These are phyloP conservation scores for Ophiostoma montium DNA, from an alignment of 2,329 filamentous ascomycete species.

Conservation along the genomic window DNA sequence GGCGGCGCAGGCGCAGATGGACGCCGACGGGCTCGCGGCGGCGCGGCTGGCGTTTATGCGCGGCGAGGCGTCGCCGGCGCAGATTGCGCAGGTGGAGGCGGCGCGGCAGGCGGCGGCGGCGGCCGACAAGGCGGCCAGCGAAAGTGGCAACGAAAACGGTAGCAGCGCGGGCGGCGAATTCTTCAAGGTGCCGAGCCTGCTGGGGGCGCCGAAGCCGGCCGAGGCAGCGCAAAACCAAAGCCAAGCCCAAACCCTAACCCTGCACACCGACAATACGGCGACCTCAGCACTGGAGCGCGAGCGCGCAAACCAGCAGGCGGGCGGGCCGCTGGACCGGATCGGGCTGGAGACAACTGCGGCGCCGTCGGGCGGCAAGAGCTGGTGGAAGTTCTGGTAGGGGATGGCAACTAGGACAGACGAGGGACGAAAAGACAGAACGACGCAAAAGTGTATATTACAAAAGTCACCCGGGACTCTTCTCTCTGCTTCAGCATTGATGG, in stretches of 20 bases:
- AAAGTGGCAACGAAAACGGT: conserved; percentile 11
- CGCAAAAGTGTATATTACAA: background rate
- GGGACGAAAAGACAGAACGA: background rate
- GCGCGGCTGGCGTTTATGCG: conserved; percentile 48
- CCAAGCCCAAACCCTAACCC: conserved; percentile 19
- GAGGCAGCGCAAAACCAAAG: conserved; percentile 15
- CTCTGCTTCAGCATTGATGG: background rate
- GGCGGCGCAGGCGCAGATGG: conserved; percentile 38
- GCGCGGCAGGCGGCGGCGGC: conserved; percentile 32
- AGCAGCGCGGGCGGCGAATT: conserved; percentile 8
- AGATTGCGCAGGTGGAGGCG: conserved; percentile 42
- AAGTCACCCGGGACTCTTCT: background rate
- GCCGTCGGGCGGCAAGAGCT: conserved; percentile 29
- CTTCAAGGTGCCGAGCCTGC: conserved; percentile 35
- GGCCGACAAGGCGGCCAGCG: no score
- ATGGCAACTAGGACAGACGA: no score
- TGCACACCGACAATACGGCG: conserved; percentile 20
- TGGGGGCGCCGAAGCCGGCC: conserved; percentile 26
- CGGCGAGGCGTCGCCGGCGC: conserved; percentile 40
- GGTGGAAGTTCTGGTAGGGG: conserved; percentile 17
- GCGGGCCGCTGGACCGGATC: conserved; percentile 36
- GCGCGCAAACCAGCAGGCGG: conserved; percentile 34
- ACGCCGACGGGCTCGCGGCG: conserved; percentile 39
- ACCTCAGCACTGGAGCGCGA: conserved; percentile 33
- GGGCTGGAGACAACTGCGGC: conserved; percentile 23